Base-by-base conservation (phyloP, 2,329 filamentous ascomycete species). In the Ascochyta viciae-villosae region DNA sequence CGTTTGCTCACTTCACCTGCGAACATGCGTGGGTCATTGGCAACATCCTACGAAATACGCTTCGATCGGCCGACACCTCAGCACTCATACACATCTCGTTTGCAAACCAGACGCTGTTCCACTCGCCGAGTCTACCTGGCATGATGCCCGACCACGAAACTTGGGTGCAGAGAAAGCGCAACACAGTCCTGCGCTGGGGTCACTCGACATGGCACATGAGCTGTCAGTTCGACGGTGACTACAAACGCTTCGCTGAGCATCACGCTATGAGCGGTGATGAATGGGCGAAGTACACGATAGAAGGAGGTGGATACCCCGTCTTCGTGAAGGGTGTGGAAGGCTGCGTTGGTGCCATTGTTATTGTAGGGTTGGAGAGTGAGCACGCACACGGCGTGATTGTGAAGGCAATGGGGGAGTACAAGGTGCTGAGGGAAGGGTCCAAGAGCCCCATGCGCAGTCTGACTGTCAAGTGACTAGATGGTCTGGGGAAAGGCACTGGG, bases 371-470 rank as follows among this genome's bases (percentile, higher is more conserved):
- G 73, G 89, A 87, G 78, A 88, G 92, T 75, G 82, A 90, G 65
- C 84, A 92, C 77, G 90, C 93, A 74, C 91, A 95, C 74, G 86
- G 85, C 8, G 84, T 92, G 34, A 86, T 94, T 67, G 83, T 90
- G 0, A 88, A 92, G 71, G 86, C 85, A 1, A 80, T 92, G 38
- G 80, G 81, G 64, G 83, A 85, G 59, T 82, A 83, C 63, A 81
- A 63, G 70, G 69, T 71, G 54, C 54, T 75, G 52, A 60, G 72
- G 31, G 73, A 74, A 24, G 72, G 71, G 10, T 72, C 66, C 27
- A 66, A 63, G 51, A 74, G 70, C 45, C 73, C 73, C 3, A 70
- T 72, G 71, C 58, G 73, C 31, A 67, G 62, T 23, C 62, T 65
- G 61, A 72, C 71, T 13, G 57, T 73, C 50, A 74, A 74, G 63